Base-by-base conservation (phyloP, 306 rosid genomes). In the Trichosanthes cucumerina region DNA sequence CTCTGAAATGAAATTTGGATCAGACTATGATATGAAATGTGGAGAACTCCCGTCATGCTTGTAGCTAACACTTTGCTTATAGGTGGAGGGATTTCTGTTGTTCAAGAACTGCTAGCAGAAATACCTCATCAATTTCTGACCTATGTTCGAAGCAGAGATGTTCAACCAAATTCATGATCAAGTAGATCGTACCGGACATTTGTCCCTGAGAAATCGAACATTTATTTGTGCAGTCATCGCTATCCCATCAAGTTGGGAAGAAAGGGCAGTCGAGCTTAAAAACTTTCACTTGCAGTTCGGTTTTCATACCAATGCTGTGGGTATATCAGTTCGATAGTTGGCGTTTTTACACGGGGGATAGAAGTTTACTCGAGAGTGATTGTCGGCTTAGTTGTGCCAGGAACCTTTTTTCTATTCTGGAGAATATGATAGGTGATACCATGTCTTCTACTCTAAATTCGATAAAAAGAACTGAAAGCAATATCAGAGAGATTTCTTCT, bases 21-120 rank as follows among this genome's bases (percentile, higher is more conserved):
- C 59, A 15, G 33, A 79, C 46, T 58, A 28, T 28, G 10, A 36
- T 9, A 16, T 11, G 78, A 54, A 59, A 44, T 46, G 79, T 76
- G 56, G 39, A 33, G 49, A 47, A 53, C 54, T 21, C 36, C 59
- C 23, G 66, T 49, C 6, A 16, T 47, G 5, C 34, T 36, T 34
- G 5, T 58, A 34, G 44, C 64, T 63, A 18, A 34, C 62, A n/a
- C 46, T 47, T 38, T 21, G 52, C 31, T 77, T 84, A 83, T 92
- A 96, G 98, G 89, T 93, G 98, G 99, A 81, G 94, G 86, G 80
- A 82, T 88, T 74, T 91, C 99, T 34, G 94, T 96, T 83, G 97
- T 96, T 91, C 96, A 96, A 88, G 93, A 90, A 76, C 93, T 96
- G 81, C 83, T 96, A 81, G 98, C 97, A 53, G 98, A 96, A 86